Evolutionary conservation across 805 yeast genomes (phyloP), one percentile per base, ranked within the genome.

Genomic region (Alloascoidea africana): DNA sequence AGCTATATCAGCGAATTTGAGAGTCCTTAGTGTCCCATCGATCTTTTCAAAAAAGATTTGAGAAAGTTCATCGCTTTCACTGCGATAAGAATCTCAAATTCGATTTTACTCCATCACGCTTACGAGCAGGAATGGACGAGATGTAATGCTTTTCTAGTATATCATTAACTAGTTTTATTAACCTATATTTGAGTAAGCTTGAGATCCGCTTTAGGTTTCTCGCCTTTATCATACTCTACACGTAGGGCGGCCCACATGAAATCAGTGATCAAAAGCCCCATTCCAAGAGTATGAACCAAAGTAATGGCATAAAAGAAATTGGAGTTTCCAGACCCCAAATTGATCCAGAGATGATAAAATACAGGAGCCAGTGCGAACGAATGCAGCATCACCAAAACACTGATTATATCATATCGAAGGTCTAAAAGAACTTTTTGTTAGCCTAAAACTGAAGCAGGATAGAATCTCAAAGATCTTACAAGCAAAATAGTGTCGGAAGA

Each of bases 251-350:
- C 83, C 95, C 97, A 86, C 8, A 79, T 59, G 45, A 83, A 70
- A 49, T 91, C 97, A 33, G 78, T 66, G 14, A 86, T 49, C 2
- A 83, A 62, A 18, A 82, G 55, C 0, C 76, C 73, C 45, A 85
- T 66, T 3, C 86, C 82, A 5, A 75, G 60, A 0, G 82, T 76
- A 55, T 85, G 79, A 2, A 79, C 82, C 41, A 91, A 65, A 3
- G 91, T 84, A 48, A 91, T 81, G 30, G 97, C 96, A 60, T 89
- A 91, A 61, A 86, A 91, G 62, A 91, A 91, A 57, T 91, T 91
- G 38, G 96, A 77, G 59, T 91, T 91, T 17, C 98, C 99, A 19
- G 91, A 84, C 11, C 96, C 96, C 41, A 84, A 65, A 41, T 78
- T 80, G 46, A 89, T 83, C 99, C 99, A 91, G 42, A 91, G 69